Evolutionary conservation across 306 rosid species (phyloP), one percentile per base, ranked within the genome.

Genomic region (Hippophae tibetana): DNA sequence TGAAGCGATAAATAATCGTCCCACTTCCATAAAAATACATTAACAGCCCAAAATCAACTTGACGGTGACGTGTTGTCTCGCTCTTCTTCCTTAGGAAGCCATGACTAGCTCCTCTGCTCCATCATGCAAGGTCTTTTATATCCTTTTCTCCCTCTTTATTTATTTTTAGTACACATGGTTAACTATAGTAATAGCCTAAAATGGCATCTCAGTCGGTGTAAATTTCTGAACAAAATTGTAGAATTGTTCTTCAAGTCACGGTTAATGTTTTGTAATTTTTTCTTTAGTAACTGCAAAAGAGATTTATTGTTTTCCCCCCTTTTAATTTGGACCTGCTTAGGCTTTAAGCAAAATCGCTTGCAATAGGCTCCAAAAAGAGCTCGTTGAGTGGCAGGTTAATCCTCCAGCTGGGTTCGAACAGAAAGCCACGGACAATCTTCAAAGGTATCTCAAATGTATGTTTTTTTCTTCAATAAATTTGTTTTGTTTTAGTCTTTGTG

Each of bases 321-420:
- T 5, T 7, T 7, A 49, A 12, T 49, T 7, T 13, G n/a, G 13
- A 12, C 14, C 12, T 62, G 63, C 64, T 9, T 53, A 89, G 97
- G 80, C 73, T 80, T 78, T 89, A 45, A 86, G 97, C 71, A 89
- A 89, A 84, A 89, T 89, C 78, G 95, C 97, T 58, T 81, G 92
- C 86, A 89, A 89, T 72, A 78, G 97, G 64, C 92, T 89, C 51
- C 97, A 89, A 82, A 89, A 89, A 57, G 97, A 89, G 65, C 92
- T 89, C 0, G 77, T 86, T 3, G 97, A 89, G 89, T 89, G 97
- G 97, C 97, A 89, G 84, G 81, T 86, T 48, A 86, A 89, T 75
- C 92, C 97, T 53, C 97, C 97, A 0, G 47, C 82, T 9, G 92
- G 95, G 57, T 89, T 89, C 81, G 86, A 80, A 53, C 95, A 89